phyloP scores from a whole-genome alignment of 1,284 basidiomycete genomes.

The Cutaneotrichosporon sp. region DNA sequence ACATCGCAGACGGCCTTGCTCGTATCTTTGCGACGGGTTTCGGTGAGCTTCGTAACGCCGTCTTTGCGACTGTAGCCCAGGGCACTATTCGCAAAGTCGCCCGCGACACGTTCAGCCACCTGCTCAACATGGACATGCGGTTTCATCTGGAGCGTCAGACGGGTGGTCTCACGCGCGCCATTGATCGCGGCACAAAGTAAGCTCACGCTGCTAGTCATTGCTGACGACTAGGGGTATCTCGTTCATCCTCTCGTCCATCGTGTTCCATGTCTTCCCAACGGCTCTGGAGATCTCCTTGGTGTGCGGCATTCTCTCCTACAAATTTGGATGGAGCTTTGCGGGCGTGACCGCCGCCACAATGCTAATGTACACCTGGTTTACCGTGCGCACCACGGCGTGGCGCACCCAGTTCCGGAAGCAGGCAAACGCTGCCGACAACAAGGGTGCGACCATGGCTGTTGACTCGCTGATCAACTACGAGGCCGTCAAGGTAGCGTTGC shows the following conservation, averaged over 20 bases:
- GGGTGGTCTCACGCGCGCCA: slow-evolving; percentile 90
- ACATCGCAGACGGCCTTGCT: slow-evolving; percentile 71
- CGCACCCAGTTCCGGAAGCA: slow-evolving; percentile 87
- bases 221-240: slow-evolving; percentile 72
- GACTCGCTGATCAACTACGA: slow-evolving; percentile 97
- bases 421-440: slow-evolving; percentile 94
- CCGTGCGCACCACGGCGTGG: slow-evolving; percentile 92
- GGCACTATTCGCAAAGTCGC: slow-evolving; percentile 90
- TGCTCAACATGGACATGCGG: slow-evolving; percentile 81
- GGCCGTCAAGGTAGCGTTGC: slow-evolving; percentile 67
- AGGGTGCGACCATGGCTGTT: slow-evolving; percentile 86
- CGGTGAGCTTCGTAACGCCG: slow-evolving; percentile 86
- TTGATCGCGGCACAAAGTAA: slow-evolving; percentile 94
- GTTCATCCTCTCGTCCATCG: slow-evolving; percentile 85
- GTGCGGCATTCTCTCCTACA: slow-evolving; percentile 95
- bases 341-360: slow-evolving; percentile 81
- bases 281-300: slow-evolving; percentile 94
- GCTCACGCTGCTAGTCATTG: slow-evolving; percentile 19
- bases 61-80: slow-evolving; percentile 95
- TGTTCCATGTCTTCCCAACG: slow-evolving; percentile 94
- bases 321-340: slow-evolving; percentile 96
- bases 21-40: slow-evolving; percentile 85
- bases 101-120: slow-evolving; percentile 84
- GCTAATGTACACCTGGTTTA: slow-evolving; percentile 94
- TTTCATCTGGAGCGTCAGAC: slow-evolving; percentile 94